Evolutionary conservation across 2,329 filamentous ascomycete genomes (phyloP).

Genomic region (Tolypocladium capitatum): DNA sequence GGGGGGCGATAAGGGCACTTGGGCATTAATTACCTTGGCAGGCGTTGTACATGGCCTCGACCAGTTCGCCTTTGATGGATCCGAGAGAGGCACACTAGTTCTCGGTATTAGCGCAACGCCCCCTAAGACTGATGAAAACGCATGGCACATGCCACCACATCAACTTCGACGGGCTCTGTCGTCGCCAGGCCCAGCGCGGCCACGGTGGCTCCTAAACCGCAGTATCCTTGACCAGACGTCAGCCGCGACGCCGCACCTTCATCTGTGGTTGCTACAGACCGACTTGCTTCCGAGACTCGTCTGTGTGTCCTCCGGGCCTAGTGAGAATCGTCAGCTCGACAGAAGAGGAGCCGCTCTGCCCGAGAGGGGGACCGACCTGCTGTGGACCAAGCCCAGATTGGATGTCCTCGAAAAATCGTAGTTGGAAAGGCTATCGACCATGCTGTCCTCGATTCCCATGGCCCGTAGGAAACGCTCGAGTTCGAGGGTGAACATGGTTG

Average conservation of each 20-base stretch:
- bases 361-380: constrained; percentile 46
- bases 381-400: constrained; percentile 69
- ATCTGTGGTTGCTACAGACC: constrained; percentile 14
- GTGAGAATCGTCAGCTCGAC: constrained; percentile 6
- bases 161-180: constrained; percentile 45
- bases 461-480: constrained; percentile 57
- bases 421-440: constrained; percentile 54
- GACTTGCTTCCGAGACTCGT: constrained; percentile 13
- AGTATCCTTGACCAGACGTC: constrained; percentile 42
- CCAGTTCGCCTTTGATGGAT: constrained; percentile 53
- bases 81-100: constrained; percentile 67
- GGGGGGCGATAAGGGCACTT: neutral
- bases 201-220: constrained; percentile 58
- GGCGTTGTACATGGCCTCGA: constrained; percentile 42
- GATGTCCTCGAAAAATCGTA: constrained; percentile 73
- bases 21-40: constrained; percentile 32
- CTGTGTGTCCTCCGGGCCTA: constrained; percentile 22
- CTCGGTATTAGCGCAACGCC: constrained; percentile 1
- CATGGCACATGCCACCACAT: constrained; percentile 49
- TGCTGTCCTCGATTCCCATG: constrained; percentile 48
- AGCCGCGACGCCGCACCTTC: constrained; percentile 2
- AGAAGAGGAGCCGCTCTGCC: neutral
- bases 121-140: neutral
- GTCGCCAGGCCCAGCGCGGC: constrained; percentile 47
- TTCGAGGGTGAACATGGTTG: constrained; percentile 50